A percentile compares a stretch with the other conserved stretches of the same genome.
phyloP scores from a whole-genome alignment of 441 rosid species.

The Brassica balearica region DNA sequence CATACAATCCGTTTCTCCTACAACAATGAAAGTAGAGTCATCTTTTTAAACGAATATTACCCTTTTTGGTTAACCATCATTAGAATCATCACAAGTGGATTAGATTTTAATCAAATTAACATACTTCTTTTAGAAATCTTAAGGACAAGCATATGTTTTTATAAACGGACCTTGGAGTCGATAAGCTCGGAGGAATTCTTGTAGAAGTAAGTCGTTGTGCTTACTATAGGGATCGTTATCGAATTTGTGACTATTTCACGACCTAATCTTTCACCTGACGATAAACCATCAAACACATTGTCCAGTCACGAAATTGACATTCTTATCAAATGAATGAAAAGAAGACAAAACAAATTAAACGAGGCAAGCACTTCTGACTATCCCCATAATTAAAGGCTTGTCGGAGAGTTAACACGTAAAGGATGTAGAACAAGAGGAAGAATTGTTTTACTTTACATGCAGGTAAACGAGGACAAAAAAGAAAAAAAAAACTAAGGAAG shows the following conservation, averaged over 20 bases:
- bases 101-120: neutral
- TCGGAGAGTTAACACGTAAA: neutral
- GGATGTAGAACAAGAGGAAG: neutral
- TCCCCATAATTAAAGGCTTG: too few relatives aligned
- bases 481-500: neutral
- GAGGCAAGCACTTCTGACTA: neutral
- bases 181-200: constrained; percentile 79
- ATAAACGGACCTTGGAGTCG: constrained; percentile 72
- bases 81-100: neutral
- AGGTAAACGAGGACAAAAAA: neutral
- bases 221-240: constrained; percentile 84
- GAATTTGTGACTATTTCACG: constrained; percentile 83
- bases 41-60: neutral
- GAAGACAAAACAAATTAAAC: neutral
- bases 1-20: constrained; percentile 77
- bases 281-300: constrained; percentile 43
- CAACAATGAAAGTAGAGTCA: neutral
- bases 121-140: neutral
- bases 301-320: neutral
- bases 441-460: neutral
- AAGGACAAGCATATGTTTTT: neutral
- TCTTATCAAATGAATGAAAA: neutral
- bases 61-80: neutral
- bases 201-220: constrained; percentile 81
- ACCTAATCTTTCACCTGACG: constrained; percentile 85